These are phyloP conservation scores for Friedmanniomyces simplex DNA, from an alignment of 495 filamentous ascomycete genomes.

Conservation along the genomic window DNA sequence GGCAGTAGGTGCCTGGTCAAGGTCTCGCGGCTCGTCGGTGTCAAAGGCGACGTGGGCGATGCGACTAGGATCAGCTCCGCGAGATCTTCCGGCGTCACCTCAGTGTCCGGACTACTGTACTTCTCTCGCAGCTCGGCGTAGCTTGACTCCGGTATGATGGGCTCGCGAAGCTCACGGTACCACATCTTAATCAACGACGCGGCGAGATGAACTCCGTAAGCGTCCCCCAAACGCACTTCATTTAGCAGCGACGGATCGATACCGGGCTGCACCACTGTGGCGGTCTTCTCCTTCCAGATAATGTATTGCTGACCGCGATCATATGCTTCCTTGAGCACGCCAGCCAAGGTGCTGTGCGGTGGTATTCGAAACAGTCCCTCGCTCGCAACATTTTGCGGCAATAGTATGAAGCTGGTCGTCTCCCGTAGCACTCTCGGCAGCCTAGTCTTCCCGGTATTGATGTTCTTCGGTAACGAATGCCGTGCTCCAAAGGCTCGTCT, in stretches of 20 bases:
- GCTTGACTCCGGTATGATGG: conserved; percentile 37
- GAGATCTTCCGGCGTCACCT: conserved; percentile 22
- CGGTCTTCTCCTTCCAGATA: conserved; percentile 37
- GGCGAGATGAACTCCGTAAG: conserved; percentile 42
- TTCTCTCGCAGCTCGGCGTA: conserved; percentile 34
- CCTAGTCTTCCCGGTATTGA: conserved; percentile 29
- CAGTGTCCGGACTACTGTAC: conserved; percentile 25
- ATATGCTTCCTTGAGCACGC: conserved; percentile 43
- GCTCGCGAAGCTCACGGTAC: conserved; percentile 44
- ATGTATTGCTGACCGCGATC: conserved; percentile 44
- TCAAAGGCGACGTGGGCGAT: conserved; percentile 34
- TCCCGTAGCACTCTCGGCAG: conserved; percentile 43
- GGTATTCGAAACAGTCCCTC: conserved; percentile 46
- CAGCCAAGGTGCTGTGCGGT: conserved; percentile 36
- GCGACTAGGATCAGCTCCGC: conserved; percentile 28
- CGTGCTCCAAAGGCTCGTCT: conserved; percentile 35
- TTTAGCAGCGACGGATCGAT: conserved; percentile 23
- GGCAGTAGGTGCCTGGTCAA: conserved; percentile 43
- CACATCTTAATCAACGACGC: conserved; percentile 45
- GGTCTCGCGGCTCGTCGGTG: conserved; percentile 34
- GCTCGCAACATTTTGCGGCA: conserved; percentile 33
- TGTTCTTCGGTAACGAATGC: conserved; percentile 34
- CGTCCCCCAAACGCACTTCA: conserved; percentile 37
- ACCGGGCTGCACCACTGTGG: conserved; percentile 25
- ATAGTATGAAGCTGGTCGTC: conserved; percentile 40